Evolutionary conservation across 2,329 filamentous ascomycete genomes (phyloP).

Genomic region (Ramichloridium luteum): DNA sequence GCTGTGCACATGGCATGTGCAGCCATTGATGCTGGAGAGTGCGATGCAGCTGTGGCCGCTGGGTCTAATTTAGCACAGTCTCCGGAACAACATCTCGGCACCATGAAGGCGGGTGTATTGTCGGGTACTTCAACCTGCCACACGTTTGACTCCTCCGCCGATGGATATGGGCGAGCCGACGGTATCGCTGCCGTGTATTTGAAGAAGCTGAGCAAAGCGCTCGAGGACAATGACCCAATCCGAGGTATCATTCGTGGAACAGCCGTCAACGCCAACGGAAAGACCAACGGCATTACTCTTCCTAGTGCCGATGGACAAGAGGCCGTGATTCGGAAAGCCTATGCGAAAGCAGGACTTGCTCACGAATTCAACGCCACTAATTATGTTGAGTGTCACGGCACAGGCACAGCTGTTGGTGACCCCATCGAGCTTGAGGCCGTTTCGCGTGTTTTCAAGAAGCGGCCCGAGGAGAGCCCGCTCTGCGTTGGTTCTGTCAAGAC

Average conservation of each 20-base stretch:
- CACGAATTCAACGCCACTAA: background rate
- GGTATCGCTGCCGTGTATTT: conserved; percentile 39
- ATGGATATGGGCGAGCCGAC: conserved; percentile 43
- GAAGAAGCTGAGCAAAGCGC: conserved; percentile 36
- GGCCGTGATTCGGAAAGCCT: conserved; percentile 2
- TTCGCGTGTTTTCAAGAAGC: background rate
- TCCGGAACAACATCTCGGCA: conserved; percentile 8
- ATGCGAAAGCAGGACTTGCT: conserved; percentile 2
- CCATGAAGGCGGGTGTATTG: conserved; percentile 19
- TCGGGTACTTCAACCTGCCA: conserved; percentile 16
- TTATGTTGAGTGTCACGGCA: conserved; percentile 3
- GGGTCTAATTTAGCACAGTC: conserved; percentile 14
- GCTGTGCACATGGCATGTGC: conserved; percentile 22
- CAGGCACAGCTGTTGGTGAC: conserved; percentile 2
- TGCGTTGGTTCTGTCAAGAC: conserved; percentile 19
- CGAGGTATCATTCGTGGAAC: conserved; percentile 8
- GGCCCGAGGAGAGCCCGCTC: conserved; percentile 3
- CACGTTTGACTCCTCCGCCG: conserved; percentile 26
- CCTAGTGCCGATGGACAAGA: conserved; percentile 2
- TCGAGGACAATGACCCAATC: conserved; percentile 7
- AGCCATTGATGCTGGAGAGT: conserved; percentile 17
- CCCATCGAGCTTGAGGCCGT: conserved; percentile 1
- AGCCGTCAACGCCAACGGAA: conserved; percentile 5
- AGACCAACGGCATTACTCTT: conserved; percentile 3
- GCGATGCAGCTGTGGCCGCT: conserved; percentile 12